Conservation (phyloP, 192 early-diverging fungal species). For the Jimgerdemannia flammicorona region DNA sequence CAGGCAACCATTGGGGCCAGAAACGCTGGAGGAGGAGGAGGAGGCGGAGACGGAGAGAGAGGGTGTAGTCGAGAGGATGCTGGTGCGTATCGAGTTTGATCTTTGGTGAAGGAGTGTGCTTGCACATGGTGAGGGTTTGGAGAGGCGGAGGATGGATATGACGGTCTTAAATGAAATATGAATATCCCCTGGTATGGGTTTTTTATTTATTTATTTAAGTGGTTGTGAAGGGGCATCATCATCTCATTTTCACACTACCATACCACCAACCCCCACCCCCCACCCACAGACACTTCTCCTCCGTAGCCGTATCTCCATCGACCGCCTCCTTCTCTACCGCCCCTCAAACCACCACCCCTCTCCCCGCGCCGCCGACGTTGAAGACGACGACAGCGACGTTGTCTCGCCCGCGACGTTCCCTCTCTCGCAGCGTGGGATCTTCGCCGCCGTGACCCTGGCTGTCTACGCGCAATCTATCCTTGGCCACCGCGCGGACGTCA, state of each 20-base stretch:
- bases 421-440: neutral
- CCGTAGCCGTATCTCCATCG: neutral
- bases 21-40: neutral
- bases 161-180: too few relatives aligned
- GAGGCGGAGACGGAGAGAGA: neutral
- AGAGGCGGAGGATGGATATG: too few relatives aligned
- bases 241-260: neutral
- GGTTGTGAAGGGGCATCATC: too few relatives aligned
- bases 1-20: neutral
- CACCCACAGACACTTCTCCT: neutral
- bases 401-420: neutral
- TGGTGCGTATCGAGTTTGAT: neutral
- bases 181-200: too few relatives aligned
- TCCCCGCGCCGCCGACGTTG: neutral
- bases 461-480: neutral
- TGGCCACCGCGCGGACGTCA: neutral
- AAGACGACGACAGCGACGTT: neutral
- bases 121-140: too few relatives aligned
- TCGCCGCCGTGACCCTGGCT: neutral
- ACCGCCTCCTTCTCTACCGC: neutral
- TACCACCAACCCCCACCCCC: neutral
- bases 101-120: too few relatives aligned
- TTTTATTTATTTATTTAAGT: too few relatives aligned
- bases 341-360: neutral
- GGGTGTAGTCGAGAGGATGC: neutral